These are phyloP conservation scores for Acarospora socialis DNA, from an alignment of 2,329 filamentous ascomycete genomes.

Conservation along the genomic window DNA sequence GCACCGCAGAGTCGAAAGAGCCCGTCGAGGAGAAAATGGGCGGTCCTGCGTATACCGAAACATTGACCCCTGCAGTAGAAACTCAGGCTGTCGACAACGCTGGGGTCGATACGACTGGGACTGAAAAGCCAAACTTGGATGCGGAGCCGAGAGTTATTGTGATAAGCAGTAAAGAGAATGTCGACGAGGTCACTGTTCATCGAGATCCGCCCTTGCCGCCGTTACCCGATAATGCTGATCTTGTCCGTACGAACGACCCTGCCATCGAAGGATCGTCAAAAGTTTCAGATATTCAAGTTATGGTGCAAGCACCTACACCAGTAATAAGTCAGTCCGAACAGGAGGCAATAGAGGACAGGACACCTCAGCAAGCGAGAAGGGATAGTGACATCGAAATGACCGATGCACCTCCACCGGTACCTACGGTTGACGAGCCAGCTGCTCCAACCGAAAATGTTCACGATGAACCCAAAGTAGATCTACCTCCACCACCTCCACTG, in stretches of 20 bases:
- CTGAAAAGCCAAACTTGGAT: no score
- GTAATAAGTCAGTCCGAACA: slow-evolving; percentile 12
- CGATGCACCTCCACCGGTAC: slow-evolving; percentile 38
- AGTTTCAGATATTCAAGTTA: no score
- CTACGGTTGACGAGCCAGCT: slow-evolving; percentile 35
- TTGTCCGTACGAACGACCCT: no score
- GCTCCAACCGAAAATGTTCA: slow-evolving; percentile 26
- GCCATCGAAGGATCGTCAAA: no score
- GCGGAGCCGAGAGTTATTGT: no score
- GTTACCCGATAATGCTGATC: slow-evolving; percentile 16
- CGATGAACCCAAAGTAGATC: slow-evolving; percentile 32
- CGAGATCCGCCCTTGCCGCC: slow-evolving; percentile 20
- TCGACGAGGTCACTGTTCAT: no score
- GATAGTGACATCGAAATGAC: slow-evolving; percentile 51
- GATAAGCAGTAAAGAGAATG: no score
- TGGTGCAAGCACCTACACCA: slow-evolving; percentile 15
- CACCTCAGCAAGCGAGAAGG: slow-evolving; percentile 14
- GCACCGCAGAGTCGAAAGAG: slow-evolving; percentile 26
- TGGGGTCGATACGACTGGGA: no score
- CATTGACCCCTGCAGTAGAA: slow-evolving; percentile 13
- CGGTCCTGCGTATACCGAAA: slow-evolving; percentile 16
- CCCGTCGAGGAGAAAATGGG: slow-evolving; percentile 25
- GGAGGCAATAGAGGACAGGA: slow-evolving; percentile 23
- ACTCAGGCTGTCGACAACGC: slow-evolving; percentile 13
- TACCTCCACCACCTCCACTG: slow-evolving; percentile 43